Percentiles rank a stretch among this genome's conserved stretches.
Evolutionary conservation across 805 yeast genomes (phyloP).

Genomic region (Nakazawaea sp.): DNA sequence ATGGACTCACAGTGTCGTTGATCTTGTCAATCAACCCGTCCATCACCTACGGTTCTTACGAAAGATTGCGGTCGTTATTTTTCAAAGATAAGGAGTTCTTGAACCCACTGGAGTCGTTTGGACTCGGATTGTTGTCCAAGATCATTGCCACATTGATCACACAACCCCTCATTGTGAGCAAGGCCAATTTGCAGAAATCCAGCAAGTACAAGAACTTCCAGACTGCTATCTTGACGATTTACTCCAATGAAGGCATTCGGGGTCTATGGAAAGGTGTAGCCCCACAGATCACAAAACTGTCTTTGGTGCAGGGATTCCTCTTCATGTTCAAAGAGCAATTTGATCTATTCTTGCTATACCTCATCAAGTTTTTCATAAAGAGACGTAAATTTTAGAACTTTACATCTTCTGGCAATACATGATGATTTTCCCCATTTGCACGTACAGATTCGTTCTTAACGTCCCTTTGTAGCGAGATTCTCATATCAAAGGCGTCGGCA

Average conservation of each 20-base stretch:
- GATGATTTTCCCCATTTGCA: constrained; percentile 49
- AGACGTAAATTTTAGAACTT: constrained; percentile 31
- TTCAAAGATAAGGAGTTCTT: constrained; percentile 35
- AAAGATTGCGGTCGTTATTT: constrained; percentile 51
- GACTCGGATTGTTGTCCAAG: constrained; percentile 75
- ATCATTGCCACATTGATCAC: constrained; percentile 73
- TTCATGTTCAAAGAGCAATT: constrained; percentile 76
- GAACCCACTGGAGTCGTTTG: constrained; percentile 57
- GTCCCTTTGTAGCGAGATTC: constrained; percentile 59
- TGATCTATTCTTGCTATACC: constrained; percentile 11
- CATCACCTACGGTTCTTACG: constrained; percentile 78
- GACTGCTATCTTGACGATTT: constrained; percentile 53
- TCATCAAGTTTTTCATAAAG: constrained; percentile 7
- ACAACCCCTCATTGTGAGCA: constrained; percentile 80
- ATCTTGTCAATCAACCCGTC: constrained; percentile 79
- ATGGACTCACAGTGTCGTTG: constrained; percentile 74
- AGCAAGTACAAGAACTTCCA: constrained; percentile 48
- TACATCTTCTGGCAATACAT: constrained; percentile 63
- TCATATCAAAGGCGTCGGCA: constrained; percentile 85
- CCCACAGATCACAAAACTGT: constrained; percentile 78
- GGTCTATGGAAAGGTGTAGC: constrained; percentile 76
- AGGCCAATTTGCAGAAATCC: constrained; percentile 65
- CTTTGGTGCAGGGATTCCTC: constrained; percentile 76
- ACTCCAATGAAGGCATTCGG: constrained; percentile 52
- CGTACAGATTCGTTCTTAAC: constrained; percentile 44